Evolutionary conservation across 129 eudicot genomes (phyloP).

Genomic region (Helianthus annuus): HanXRQr2.0-SUNRISE NC_035439.2:109525433-109525932

Average conservation of each 20-base stretch:
- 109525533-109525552: conserved; percentile 22
- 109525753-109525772: conserved; percentile 50
- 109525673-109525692: conserved; percentile 26
- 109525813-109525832: conserved; percentile 67
- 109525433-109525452: conserved; percentile 18
- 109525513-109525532: conserved; percentile 31
- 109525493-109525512: conserved; percentile 26
- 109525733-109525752: conserved; percentile 35
- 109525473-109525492: conserved; percentile 30
- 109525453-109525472: conserved; percentile 25
- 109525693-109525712: conserved; percentile 48
- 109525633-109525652: conserved; percentile 7
- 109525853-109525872: conserved; percentile 73
- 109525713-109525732: conserved; percentile 29
- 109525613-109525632: conserved; percentile 13
- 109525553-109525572: conserved; percentile 27
- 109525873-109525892: conserved; percentile 92
- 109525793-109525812: conserved; percentile 87
- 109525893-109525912: conserved; percentile 64
- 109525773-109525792: conserved; percentile 74
- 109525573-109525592: not conserved
- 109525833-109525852: conserved; percentile 92
- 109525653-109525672: conserved; percentile 28
- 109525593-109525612: not conserved
- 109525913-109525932: conserved; percentile 73